phyloP scores from a whole-genome alignment of 2,329 filamentous ascomycete genomes.

The Pseudocercospora pini-densiflorae region DNA sequence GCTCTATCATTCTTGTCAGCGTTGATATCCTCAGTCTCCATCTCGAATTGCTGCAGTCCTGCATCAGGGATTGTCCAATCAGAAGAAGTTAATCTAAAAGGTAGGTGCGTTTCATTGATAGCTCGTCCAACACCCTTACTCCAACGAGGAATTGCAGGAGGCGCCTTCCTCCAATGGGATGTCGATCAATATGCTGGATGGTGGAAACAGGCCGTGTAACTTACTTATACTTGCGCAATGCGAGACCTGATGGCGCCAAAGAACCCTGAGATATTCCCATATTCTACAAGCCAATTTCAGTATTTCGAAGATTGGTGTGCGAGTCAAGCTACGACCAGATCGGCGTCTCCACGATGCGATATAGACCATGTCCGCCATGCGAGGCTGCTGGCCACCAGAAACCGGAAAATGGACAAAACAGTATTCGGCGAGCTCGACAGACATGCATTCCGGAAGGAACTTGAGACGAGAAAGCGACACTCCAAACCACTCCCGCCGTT shows the following conservation, averaged over 20 bases:
- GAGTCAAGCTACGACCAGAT: not conserved
- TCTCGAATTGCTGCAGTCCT: too few relatives aligned
- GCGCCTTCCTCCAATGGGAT: not conserved
- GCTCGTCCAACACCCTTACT: too few relatives aligned
- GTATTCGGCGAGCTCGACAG: not conserved
- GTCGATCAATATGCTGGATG: not conserved
- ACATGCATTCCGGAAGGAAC: not conserved
- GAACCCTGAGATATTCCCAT: not conserved
- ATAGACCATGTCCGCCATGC: not conserved
- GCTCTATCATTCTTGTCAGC: not conserved
- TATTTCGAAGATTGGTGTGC: not conserved
- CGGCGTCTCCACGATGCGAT: not conserved
- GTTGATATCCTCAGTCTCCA: too few relatives aligned
- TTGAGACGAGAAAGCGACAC: not conserved
- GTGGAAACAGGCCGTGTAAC: not conserved
- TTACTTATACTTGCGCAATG: not conserved
- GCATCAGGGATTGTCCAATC: too few relatives aligned
- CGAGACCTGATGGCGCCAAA: not conserved
- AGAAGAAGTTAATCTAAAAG: not conserved
- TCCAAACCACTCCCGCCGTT: constrained; percentile 13
- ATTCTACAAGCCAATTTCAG: not conserved
- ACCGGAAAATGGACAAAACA: not conserved
- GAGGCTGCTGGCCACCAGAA: not conserved
- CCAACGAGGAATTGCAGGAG: not conserved
- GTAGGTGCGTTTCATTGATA: not conserved